Base-by-base conservation (phyloP, 2,329 filamentous ascomycete genomes). In the Simplicillium aogashimaense region DNA sequence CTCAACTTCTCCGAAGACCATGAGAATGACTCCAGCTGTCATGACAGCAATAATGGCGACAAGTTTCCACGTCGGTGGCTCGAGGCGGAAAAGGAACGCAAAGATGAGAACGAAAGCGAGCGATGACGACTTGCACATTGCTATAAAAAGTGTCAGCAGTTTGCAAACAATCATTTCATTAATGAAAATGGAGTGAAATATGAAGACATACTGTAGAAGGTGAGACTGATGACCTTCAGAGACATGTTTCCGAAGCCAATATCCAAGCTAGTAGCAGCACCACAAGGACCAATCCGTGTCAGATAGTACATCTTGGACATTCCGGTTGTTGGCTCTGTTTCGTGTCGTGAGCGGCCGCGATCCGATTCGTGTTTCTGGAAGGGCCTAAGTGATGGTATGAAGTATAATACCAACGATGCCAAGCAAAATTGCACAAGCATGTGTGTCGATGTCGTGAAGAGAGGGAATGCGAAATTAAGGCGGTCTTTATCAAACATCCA, bases 41-140 rank as follows among this genome's bases (percentile, higher is more conserved):
- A 98, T 97, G 53, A 84, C 81, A 39, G 79, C 74, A 50, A 98
- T 97, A 50, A 97, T 92, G 48, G 74, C 71, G 31, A 94, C 83
- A 8, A 98, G 76, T 51, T 83, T 85, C 71, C 84, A 80, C 0
- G 90, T 95, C 0, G 86, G 87, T 10, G 77, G 76, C 63, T 98
- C 92, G 39, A 98, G 79, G 39, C 85, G 81, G 67, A 98, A 97
- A 36, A 94, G 59, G 56, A 98, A 95, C 46, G 92, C 92, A 58
- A 98, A 98, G 37, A 95, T 62, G 16, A 98, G 80, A 40, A 98
- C 92, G 57, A 97, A 98, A 35, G 86, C 89, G 16, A 98, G 76
- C 13, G 90, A 86, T 9, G 89, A 95, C 6, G 90, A 97, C 73
- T 98, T 98, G 66, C 92, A 97, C 92, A 98, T 97, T 44, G 92